Evolutionary conservation across 345 rosid genomes (phyloP), one percentile per base, ranked within the genome.

Genomic region (Iberis pinnata): DNA sequence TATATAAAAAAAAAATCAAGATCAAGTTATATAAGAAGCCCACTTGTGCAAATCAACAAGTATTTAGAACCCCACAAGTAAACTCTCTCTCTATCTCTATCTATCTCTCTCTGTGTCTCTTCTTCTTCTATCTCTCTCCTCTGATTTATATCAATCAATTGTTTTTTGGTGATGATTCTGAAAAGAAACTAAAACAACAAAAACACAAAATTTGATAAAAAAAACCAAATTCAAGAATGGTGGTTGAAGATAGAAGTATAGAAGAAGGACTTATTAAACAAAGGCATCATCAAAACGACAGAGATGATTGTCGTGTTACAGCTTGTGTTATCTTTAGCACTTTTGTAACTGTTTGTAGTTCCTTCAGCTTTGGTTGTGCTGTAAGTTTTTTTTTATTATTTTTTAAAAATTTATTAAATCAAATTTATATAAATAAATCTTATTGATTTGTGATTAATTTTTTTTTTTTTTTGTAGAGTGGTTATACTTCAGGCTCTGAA

Each of bases 401-500:
- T n/a, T 42, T 0, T 20, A 15, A 24, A 3, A 36, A 20, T 1
- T 7, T 58, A 1, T 29, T 7, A 2, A 22, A n/a, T 22, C 31
- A 44, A n/a, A 46, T 2, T 14, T 1, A 25, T 14, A 8, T 26
- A 14, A n/a, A n/a, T n/a, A 9, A 9, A n/a, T 4, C n/a, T n/a
- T n/a, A n/a, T 15, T 24, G 6, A 22, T 22, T 18, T 12, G 7
- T 35, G 8, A 50, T 31, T n/a, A n/a, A n/a, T 43, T 11, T 1
- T 64, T 16, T 24, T 35, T 17, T 13, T 49, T 39, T 51, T 31
- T 32, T 39, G 35, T 61, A 82, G 87, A 7, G 33, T 43, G 86
- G 84, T 32, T 85, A 76, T 53, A 74, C 86, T 26, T 76, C 83
- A 22, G 80, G 86, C 0, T 75, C 82, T 1, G 78, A 80, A 47